Evolutionary conservation across 441 rosid species (phyloP).

Genomic region (Adansonia gregorii): DNA sequence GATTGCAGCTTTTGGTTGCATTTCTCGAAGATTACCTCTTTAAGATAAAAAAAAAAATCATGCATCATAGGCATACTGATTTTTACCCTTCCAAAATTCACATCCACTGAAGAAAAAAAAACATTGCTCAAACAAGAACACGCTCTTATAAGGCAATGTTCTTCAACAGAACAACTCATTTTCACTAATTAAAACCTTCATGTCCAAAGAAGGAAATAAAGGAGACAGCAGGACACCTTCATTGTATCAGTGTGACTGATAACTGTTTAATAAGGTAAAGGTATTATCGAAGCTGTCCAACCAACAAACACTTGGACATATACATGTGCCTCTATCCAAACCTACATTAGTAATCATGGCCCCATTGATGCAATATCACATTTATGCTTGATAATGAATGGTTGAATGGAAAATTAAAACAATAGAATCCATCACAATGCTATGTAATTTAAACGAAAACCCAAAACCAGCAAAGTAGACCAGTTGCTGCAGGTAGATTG

Average conservation of each 20-base stretch:
- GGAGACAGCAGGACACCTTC: neutral
- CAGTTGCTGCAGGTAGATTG: neutral
- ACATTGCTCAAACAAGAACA: neutral
- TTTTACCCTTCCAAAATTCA: neutral
- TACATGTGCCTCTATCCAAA: neutral
- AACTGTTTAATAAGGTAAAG: neutral
- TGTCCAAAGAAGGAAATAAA: neutral
- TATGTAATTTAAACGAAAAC: constrained; percentile 6
- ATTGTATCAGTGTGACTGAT: neutral
- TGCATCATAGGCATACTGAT: neutral
- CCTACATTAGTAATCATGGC: constrained; percentile 3
- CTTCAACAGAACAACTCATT: neutral
- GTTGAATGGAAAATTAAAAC: neutral
- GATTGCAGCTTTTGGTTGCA: neutral
- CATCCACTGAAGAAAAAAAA: neutral
- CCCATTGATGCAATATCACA: constrained; percentile 18
- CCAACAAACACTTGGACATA: neutral
- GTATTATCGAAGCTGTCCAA: neutral
- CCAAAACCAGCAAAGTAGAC: neutral
- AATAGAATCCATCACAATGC: constrained; percentile 23
- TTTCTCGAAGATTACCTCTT: neutral
- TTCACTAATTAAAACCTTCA: neutral
- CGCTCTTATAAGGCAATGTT: neutral
- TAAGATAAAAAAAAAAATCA: neutral
- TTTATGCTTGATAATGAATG: constrained; percentile 17